These are phyloP conservation scores for Xylariaceae sp. DNA, from an alignment of 2,329 filamentous ascomycete genomes.

Conservation along the genomic window DNA sequence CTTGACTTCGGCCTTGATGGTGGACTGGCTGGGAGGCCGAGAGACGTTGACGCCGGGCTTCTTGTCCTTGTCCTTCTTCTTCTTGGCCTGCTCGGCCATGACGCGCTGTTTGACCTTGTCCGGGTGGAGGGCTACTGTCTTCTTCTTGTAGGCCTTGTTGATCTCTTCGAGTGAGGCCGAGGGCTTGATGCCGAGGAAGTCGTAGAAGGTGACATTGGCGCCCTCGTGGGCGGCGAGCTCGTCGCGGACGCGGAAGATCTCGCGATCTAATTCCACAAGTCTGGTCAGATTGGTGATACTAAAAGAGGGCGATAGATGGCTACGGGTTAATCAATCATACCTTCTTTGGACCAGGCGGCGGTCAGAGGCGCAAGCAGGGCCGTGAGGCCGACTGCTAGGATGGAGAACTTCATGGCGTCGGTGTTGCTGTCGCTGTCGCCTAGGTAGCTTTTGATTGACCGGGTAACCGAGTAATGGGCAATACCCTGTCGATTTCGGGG, in stretches of 20 bases:
- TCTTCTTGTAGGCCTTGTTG: constrained; percentile 90
- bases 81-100: constrained; percentile 62
- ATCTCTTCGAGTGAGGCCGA: constrained; percentile 80
- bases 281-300: constrained; percentile 1
- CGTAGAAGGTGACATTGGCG: constrained; percentile 81
- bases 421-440: neutral
- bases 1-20: constrained; percentile 77
- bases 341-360: constrained; percentile 83
- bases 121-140: constrained; percentile 77
- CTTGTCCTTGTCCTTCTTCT: constrained; percentile 48
- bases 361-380: constrained; percentile 63
- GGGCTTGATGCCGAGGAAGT: constrained; percentile 75
- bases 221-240: constrained; percentile 77
- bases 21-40: constrained; percentile 68
- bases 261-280: constrained; percentile 64
- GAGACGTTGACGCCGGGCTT: constrained; percentile 61
- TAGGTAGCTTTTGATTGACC: neutral
- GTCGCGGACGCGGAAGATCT: constrained; percentile 94
- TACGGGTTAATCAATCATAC: constrained; percentile 36
- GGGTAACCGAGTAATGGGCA: too few species aligned
- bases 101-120: constrained; percentile 92
- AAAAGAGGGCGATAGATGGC: neutral
- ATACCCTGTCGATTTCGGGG: too few species aligned
- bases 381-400: constrained; percentile 65
- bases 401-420: constrained; percentile 66